Conservation (phyloP, 345 rosid species). For the Durio zibethinus region DNA sequence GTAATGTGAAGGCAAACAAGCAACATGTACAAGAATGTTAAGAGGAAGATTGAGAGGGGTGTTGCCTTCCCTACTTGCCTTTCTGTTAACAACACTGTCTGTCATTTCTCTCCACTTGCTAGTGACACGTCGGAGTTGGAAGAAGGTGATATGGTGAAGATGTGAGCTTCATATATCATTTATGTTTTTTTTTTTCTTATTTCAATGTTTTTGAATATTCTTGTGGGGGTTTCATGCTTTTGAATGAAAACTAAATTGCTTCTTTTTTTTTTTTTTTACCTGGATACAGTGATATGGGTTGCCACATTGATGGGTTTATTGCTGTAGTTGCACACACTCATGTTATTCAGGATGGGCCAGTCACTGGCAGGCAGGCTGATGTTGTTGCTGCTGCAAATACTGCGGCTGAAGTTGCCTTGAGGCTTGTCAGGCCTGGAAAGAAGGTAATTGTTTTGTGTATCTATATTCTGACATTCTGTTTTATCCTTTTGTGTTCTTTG, state of each 20-base stretch:
- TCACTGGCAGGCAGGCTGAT: constrained; percentile 79
- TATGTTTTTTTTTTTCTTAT: not conserved
- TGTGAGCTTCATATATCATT: constrained; percentile 40
- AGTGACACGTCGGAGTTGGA: constrained; percentile 71
- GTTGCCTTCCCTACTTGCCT: constrained; percentile 94
- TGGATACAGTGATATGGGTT: constrained; percentile 78
- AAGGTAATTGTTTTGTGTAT: constrained; percentile 46
- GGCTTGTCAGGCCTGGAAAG: constrained; percentile 96
- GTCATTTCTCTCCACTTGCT: constrained; percentile 90
- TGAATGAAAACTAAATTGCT: constrained; percentile 2
- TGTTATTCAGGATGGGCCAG: constrained; percentile 69
- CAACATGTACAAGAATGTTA: constrained; percentile 85
- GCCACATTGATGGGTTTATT: constrained; percentile 98
- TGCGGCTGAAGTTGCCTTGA: constrained; percentile 96
- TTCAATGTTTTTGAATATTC: not conserved
- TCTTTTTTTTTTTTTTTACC: not conserved
- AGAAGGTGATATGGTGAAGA: constrained; percentile 85
- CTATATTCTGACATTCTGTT: not conserved
- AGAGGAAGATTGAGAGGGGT: constrained; percentile 92
- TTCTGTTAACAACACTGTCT: constrained; percentile 81
- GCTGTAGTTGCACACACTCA: constrained; percentile 90
- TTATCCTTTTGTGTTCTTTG: not conserved
- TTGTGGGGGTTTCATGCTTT: not conserved
- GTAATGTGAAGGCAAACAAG: constrained; percentile 62
- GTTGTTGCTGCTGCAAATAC: constrained; percentile 90